A percentile compares a stretch with the other conserved stretches of the same genome.
Conservation (phyloP, 192 early-diverging fungal genomes). For the Backusella luteola region DNA sequence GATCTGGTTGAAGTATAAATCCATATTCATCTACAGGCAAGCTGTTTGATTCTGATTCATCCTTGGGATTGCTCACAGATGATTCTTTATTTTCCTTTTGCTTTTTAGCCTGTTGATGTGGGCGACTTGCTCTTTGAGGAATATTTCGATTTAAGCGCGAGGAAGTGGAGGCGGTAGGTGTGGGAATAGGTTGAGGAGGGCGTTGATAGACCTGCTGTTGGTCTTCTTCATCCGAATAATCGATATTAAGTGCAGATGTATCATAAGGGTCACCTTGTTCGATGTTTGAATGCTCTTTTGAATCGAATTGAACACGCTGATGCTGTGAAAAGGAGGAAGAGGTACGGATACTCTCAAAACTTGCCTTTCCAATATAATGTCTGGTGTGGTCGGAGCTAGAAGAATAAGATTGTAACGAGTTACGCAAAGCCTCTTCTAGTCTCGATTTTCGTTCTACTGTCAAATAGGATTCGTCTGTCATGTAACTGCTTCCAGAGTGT, state of each 20-base stretch:
- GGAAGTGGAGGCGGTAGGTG: neutral
- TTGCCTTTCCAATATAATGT: neutral
- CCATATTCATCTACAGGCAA: constrained; percentile 31
- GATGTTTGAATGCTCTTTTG: neutral
- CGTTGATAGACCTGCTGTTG: neutral
- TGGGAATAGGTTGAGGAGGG: neutral
- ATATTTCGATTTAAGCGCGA: neutral
- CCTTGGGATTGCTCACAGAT: neutral
- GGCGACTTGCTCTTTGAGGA: neutral
- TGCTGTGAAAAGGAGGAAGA: constrained; percentile 5
- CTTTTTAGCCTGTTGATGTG: neutral
- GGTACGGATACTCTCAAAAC: constrained; percentile 18
- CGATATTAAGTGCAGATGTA: constrained; percentile 35
- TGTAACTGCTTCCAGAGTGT: neutral
- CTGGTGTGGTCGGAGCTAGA: constrained; percentile 11
- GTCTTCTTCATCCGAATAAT: constrained; percentile 35
- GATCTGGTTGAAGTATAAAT: constrained; percentile 10
- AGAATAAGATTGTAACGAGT: constrained; percentile 19
- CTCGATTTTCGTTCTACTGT: neutral
- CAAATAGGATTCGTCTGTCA: neutral
- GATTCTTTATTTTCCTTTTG: neutral
- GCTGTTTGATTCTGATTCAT: neutral
- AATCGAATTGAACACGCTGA: neutral
- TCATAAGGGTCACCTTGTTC: constrained; percentile 19
- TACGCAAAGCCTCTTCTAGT: neutral